phyloP scores from a whole-genome alignment of 2,329 filamentous ascomycete genomes.

The Stagonosporopsis cucurbitacearum region DNA sequence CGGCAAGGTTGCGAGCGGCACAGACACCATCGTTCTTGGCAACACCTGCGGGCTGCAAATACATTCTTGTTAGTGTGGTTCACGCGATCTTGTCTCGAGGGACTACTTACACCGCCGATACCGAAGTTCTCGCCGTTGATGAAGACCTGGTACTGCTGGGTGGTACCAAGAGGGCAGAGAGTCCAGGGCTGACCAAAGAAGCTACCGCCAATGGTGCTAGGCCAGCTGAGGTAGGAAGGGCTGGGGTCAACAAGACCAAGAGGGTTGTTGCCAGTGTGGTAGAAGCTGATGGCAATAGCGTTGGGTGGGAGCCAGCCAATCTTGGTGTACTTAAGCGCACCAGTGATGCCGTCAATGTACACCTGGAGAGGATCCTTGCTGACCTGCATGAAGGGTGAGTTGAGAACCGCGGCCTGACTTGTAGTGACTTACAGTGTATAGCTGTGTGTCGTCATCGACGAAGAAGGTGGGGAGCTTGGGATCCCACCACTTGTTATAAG shows the following conservation, averaged over 20 bases:
- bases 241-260: conserved; percentile 28
- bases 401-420: not conserved
- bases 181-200: conserved; percentile 21
- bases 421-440: conserved; percentile 34
- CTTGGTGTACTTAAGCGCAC: conserved; percentile 34
- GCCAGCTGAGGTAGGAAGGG: conserved; percentile 39
- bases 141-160: conserved; percentile 39
- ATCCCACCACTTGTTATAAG: conserved; percentile 40
- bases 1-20: conserved; percentile 20
- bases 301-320: conserved; percentile 35
- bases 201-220: conserved; percentile 26
- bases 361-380: conserved; percentile 39
- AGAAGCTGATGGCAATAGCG: conserved; percentile 33
- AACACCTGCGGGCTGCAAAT: conserved; percentile 22
- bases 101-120: conserved; percentile 15
- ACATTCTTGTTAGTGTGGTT: conserved; percentile 3
- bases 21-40: conserved; percentile 14
- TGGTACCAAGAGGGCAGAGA: conserved; percentile 30
- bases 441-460: conserved; percentile 35
- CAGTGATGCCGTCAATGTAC: conserved; percentile 31
- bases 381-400: conserved; percentile 28
- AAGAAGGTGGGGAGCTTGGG: conserved; percentile 37
- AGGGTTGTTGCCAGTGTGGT: conserved; percentile 38
- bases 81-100: not conserved
- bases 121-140: conserved; percentile 35